Percentiles rank a stretch among this genome's conserved stretches.
Conservation (phyloP, 352 stramenopile species). For the Globisporangium nunn region DNA sequence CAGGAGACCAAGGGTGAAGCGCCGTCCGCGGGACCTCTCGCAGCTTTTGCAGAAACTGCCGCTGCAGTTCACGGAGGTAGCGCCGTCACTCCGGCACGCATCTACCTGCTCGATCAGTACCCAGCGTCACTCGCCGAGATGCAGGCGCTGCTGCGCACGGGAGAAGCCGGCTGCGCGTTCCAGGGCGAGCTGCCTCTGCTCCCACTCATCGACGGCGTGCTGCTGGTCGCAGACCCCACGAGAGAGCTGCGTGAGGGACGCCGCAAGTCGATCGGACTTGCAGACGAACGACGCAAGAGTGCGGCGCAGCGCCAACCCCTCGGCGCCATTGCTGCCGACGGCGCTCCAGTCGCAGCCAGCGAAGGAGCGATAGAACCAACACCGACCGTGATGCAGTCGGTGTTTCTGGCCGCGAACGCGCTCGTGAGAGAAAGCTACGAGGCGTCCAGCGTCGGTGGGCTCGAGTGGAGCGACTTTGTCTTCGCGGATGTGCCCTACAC, state of each 20-base stretch:
- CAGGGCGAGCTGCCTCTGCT: conserved; percentile 24
- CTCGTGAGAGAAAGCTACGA: conserved; percentile 35
- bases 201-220: conserved; percentile 48
- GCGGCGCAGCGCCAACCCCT: conserved; percentile 13
- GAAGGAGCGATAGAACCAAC: conserved; percentile 1
- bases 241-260: conserved; percentile 19
- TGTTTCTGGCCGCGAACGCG: conserved; percentile 37
- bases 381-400: conserved; percentile 6
- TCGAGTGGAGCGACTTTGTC: conserved; percentile 78
- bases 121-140: conserved; percentile 41
- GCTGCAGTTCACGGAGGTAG: neutral
- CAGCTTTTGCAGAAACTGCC: neutral
- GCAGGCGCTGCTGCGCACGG: conserved; percentile 30
- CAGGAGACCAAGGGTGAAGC: too few relatives aligned
- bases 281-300: conserved; percentile 21
- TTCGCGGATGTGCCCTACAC: conserved; percentile 34
- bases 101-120: conserved; percentile 63
- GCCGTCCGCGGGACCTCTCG: neutral
- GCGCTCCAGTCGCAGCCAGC: neutral
- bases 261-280: conserved; percentile 12
- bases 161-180: conserved; percentile 18
- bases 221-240: conserved; percentile 33
- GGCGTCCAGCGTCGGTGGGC: conserved; percentile 26
- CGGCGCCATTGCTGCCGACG: neutral
- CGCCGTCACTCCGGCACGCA: conserved; percentile 15